Conservation (phyloP, 1,284 basidiomycete genomes). For the Inonotus obliquus region DNA sequence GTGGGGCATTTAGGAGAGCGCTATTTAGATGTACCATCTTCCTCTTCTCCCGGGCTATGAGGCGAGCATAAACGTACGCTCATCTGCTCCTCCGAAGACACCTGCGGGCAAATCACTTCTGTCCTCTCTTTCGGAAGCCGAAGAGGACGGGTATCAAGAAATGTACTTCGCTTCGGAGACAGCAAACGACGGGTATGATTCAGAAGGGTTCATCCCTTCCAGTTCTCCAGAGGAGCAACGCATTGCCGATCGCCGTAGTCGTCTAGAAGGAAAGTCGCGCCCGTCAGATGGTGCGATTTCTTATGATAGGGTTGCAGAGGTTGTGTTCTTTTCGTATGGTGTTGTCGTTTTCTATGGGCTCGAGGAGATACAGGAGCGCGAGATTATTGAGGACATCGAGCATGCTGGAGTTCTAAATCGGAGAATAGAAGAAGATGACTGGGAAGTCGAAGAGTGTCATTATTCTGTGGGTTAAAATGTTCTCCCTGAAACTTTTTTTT, state of each 20-base stretch:
- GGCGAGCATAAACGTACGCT: conserved; percentile 78
- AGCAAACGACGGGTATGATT: conserved; percentile 5
- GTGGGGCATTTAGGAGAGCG: not conserved
- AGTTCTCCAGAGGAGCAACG: conserved; percentile 17
- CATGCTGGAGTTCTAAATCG: conserved; percentile 63
- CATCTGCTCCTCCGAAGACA: conserved; percentile 64
- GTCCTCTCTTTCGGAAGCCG: conserved; percentile 57
- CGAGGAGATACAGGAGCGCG: conserved; percentile 67
- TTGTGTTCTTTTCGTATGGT: conserved; percentile 82
- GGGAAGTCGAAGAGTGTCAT: conserved; percentile 91
- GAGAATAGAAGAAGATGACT: conserved; percentile 60
- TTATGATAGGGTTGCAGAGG: conserved; percentile 58
- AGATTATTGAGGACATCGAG: conserved; percentile 80
- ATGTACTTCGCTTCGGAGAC: conserved; percentile 12
- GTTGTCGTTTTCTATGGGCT: conserved; percentile 89
- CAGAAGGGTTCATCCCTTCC: conserved; percentile 20
- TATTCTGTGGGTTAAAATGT: conserved; percentile 53
- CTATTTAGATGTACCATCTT: conserved; percentile 77
- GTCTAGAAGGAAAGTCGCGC: not conserved
- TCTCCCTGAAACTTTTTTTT: not conserved
- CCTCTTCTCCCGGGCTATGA: conserved; percentile 91
- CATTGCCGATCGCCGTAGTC: not conserved
- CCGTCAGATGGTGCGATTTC: conserved; percentile 20
- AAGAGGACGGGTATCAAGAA: conserved; percentile 19
- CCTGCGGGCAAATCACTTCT: conserved; percentile 57